Percentiles rank a stretch among this genome's conserved stretches.
These are phyloP conservation scores for Penicillium thymicola DNA, from an alignment of 2,329 filamentous ascomycete genomes.

Conservation along the genomic window DNA sequence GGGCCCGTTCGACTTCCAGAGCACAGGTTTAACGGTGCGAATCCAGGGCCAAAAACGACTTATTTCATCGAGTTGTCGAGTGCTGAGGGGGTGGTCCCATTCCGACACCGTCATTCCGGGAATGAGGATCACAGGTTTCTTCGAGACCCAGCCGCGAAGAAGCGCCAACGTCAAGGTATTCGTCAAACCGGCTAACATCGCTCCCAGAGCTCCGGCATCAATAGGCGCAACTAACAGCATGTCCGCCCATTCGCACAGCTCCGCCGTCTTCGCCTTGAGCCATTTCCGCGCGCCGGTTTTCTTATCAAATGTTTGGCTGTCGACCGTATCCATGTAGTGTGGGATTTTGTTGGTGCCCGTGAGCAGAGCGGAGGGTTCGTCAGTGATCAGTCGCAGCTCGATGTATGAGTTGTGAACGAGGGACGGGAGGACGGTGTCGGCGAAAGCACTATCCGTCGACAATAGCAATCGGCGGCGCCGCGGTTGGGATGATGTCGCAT, in stretches of 20 bases:
- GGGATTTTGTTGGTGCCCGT: slow-evolving; percentile 38
- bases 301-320: slow-evolving; percentile 39
- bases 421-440: slow-evolving; percentile 38
- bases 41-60: slow-evolving; percentile 84
- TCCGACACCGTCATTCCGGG: slow-evolving; percentile 85
- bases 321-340: slow-evolving; percentile 42
- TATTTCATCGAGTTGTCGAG: slow-evolving; percentile 81
- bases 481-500: slow-evolving; percentile 4
- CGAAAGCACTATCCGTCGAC: slow-evolving; percentile 41
- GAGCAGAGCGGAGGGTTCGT: slow-evolving; percentile 38
- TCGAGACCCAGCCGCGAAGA: slow-evolving; percentile 79
- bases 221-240: slow-evolving; percentile 80
- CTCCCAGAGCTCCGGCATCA: slow-evolving; percentile 77
- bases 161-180: slow-evolving; percentile 79
- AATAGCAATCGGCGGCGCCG: slow-evolving; percentile 34
- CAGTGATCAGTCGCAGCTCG: slow-evolving; percentile 43
- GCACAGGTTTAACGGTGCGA: slow-evolving; percentile 71
- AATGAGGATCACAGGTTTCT: slow-evolving; percentile 79
- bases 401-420: slow-evolving; percentile 39
- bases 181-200: slow-evolving; percentile 81
- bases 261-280: slow-evolving; percentile 46
- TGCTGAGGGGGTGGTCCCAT: slow-evolving; percentile 88
- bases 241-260: slow-evolving; percentile 83
- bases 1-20: slow-evolving; percentile 72
- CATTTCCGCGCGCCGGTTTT: slow-evolving; percentile 38